These are phyloP conservation scores for Dillenia suffruticosa DNA, from an alignment of 164 flowering plant species.

Conservation along the genomic window DNA sequence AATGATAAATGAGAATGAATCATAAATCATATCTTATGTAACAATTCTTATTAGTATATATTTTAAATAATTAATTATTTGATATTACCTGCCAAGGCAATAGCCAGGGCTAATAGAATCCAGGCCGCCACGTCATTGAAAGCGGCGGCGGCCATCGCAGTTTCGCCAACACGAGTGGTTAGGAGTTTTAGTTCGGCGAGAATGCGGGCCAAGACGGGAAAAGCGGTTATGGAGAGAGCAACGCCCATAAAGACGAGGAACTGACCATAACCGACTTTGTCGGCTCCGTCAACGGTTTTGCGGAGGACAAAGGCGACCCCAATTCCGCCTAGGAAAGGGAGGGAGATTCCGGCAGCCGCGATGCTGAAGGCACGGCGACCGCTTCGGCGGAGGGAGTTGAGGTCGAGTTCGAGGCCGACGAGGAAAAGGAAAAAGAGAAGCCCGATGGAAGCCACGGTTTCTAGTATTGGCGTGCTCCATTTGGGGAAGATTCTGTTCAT, in stretches of 20 bases:
- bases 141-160: constrained; percentile 67
- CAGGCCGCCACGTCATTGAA: constrained; percentile 65
- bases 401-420: constrained; percentile 59
- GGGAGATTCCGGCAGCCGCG: constrained; percentile 47
- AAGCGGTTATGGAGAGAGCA: constrained; percentile 54
- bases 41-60: no score
- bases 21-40: no score
- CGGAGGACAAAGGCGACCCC: constrained; percentile 42
- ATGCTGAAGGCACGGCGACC: constrained; percentile 43
- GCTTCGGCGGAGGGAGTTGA: constrained; percentile 38
- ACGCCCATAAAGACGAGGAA: constrained; percentile 58
- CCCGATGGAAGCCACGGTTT: constrained; percentile 52
- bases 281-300: constrained; percentile 22
- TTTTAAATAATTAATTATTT: no score
- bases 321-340: constrained; percentile 47
- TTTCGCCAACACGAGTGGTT: constrained; percentile 48
- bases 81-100: constrained; percentile 42
- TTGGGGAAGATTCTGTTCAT: constrained; percentile 39
- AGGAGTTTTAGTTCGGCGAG: constrained; percentile 61
- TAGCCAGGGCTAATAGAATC: constrained; percentile 54
- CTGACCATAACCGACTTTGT: constrained; percentile 29
- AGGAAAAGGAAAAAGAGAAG: constrained; percentile 64
- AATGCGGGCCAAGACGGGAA: constrained; percentile 64
- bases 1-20: no score
- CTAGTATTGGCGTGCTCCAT: constrained; percentile 54